Percentiles rank a stretch among this genome's conserved stretches.
These are phyloP conservation scores for Jackrogersella multiformis DNA, from an alignment of 495 filamentous ascomycete genomes.

Conservation along the genomic window DNA sequence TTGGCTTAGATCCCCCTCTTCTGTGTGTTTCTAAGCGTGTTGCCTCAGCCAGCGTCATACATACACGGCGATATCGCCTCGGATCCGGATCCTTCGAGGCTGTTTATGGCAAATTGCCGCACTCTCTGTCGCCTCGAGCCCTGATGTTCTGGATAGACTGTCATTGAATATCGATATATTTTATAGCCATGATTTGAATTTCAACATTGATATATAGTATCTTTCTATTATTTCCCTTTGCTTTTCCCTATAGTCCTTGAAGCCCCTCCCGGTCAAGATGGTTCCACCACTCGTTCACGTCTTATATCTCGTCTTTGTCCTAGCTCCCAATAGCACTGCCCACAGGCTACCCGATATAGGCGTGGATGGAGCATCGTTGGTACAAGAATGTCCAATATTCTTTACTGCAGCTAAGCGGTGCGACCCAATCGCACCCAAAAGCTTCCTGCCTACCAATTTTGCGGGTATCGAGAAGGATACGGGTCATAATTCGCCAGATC, in stretches of 20 bases:
- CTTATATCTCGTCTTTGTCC: neutral
- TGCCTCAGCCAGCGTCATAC: neutral
- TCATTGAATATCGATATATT: slow-evolving; percentile 11
- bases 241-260: neutral
- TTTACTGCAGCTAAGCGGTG: slow-evolving; percentile 30
- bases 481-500: slow-evolving; percentile 25
- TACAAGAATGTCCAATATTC: slow-evolving; percentile 40
- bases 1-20: neutral
- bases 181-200: slow-evolving; percentile 26
- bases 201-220: neutral
- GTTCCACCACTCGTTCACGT: slow-evolving; percentile 13
- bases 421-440: slow-evolving; percentile 40
- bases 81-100: neutral
- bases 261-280: slow-evolving; percentile 17
- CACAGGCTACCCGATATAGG: slow-evolving; percentile 4
- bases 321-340: slow-evolving; percentile 9
- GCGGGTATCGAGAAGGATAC: neutral
- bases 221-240: slow-evolving; percentile 12
- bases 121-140: slow-evolving; percentile 7
- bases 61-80: neutral
- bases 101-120: slow-evolving; percentile 2
- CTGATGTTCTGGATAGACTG: slow-evolving; percentile 11
- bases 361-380: slow-evolving; percentile 5
- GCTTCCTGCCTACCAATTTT: slow-evolving; percentile 37
- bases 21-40: neutral